These are phyloP conservation scores for Gaeumannomyces sp. DNA, from an alignment of 2,329 filamentous ascomycete genomes.

Conservation along the genomic window DNA sequence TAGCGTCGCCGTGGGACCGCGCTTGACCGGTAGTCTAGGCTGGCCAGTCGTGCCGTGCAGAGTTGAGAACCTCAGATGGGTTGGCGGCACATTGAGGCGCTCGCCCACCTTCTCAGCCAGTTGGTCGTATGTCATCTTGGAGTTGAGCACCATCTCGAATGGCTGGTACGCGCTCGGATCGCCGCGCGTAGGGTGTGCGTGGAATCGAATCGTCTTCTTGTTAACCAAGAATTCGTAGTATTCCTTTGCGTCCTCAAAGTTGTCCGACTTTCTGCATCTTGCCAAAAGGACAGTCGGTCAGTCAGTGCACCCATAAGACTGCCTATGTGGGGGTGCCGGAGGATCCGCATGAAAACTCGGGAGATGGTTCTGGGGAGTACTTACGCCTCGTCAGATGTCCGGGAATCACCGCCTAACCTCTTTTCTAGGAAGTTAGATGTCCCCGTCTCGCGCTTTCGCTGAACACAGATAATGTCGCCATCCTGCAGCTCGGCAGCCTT, in stretches of 20 bases:
- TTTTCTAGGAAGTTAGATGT: slow-evolving; percentile 30
- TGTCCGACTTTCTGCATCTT: slow-evolving; percentile 38
- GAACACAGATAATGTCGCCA: slow-evolving; percentile 94
- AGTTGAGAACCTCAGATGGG: slow-evolving; percentile 86
- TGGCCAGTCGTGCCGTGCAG: slow-evolving; percentile 72
- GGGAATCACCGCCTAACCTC: slow-evolving; percentile 33
- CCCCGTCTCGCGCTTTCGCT: slow-evolving; percentile 48
- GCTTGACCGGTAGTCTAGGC: slow-evolving; percentile 72
- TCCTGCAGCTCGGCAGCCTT: slow-evolving; percentile 93
- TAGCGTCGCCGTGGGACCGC: slow-evolving; percentile 63
- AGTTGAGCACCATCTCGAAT: slow-evolving; percentile 75
- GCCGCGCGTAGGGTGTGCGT: slow-evolving; percentile 55
- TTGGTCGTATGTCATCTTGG: slow-evolving; percentile 85
- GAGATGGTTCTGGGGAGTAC: slow-evolving; percentile 6
- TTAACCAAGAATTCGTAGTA: slow-evolving; percentile 94
- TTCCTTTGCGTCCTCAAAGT: slow-evolving; percentile 65
- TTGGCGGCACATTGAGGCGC: slow-evolving; percentile 68
- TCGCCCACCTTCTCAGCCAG: slow-evolving; percentile 78
- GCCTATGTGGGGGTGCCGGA: slow-evolving; percentile 16
- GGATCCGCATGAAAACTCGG: neutral
- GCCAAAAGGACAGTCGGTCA: too few relatives aligned
- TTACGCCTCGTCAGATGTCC: slow-evolving; percentile 28
- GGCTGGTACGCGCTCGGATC: slow-evolving; percentile 52
- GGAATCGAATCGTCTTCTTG: slow-evolving; percentile 72
- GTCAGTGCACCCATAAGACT: slow-evolving; percentile 1